phyloP scores from a whole-genome alignment of 2,329 filamentous ascomycete species.

The Arthrinium phaeospermum region DNA sequence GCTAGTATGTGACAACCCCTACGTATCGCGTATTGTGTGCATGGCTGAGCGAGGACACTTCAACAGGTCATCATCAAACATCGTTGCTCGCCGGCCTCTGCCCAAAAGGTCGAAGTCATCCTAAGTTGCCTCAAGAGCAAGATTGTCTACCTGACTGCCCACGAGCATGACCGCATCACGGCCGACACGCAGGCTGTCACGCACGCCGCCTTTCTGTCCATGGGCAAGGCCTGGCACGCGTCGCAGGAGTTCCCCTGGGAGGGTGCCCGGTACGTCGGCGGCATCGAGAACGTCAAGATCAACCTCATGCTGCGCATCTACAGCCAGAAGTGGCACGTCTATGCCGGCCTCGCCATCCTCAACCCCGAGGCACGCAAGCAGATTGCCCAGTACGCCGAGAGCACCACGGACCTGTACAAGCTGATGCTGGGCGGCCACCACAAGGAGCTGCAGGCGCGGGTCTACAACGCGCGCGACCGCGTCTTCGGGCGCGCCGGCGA shows the following conservation, averaged over 20 bases:
- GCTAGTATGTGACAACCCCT: slow-evolving; percentile 61
- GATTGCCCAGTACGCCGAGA: slow-evolving; percentile 91
- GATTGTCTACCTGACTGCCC: slow-evolving; percentile 84
- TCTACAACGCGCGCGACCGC: slow-evolving; percentile 68
- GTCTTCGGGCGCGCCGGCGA: slow-evolving; percentile 78
- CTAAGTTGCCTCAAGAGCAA: slow-evolving; percentile 85
- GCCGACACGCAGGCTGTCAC: slow-evolving; percentile 98
- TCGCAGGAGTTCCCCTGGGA: slow-evolving; percentile 98
- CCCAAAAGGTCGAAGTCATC: slow-evolving; percentile 79
- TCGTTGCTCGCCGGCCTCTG: slow-evolving; percentile 77
- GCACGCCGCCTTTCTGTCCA: slow-evolving; percentile 93
- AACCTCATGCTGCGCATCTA: slow-evolving; percentile 98
- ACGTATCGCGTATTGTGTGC: neutral
- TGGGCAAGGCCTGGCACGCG: slow-evolving; percentile 97
- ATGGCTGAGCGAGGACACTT: slow-evolving; percentile 1
- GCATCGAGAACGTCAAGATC: slow-evolving; percentile 99
- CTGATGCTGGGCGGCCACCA: slow-evolving; percentile 89
- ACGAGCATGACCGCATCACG: slow-evolving; percentile 93
- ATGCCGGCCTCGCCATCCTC: slow-evolving; percentile 94
- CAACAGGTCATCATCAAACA: slow-evolving; percentile 82
- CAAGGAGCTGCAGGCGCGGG: slow-evolving; percentile 73
- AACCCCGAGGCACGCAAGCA: slow-evolving; percentile 92
- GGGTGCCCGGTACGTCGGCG: slow-evolving; percentile 90
- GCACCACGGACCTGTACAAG: slow-evolving; percentile 93
- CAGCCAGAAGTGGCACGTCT: slow-evolving; percentile 99